Evolutionary conservation across 768 basidiomycete species (phyloP).

Genomic region (Mycena kentingensis): DNA sequence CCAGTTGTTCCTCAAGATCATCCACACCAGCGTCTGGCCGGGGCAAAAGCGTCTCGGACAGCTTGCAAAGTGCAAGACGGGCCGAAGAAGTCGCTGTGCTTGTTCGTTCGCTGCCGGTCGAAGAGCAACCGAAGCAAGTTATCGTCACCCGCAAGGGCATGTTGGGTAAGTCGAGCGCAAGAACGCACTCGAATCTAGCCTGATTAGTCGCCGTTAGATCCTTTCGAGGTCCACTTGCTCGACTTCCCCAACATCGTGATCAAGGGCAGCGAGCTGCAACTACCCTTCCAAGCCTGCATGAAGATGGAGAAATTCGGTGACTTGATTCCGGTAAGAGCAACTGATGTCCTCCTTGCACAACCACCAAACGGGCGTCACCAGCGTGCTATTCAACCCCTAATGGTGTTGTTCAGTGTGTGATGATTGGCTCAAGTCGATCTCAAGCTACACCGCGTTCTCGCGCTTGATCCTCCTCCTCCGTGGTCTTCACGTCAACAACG

Average conservation of each 20-base stretch:
- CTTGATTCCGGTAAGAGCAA: constrained; percentile 69
- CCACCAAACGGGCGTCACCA: constrained; percentile 31
- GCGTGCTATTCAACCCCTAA: constrained; percentile 97
- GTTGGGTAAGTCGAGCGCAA: constrained; percentile 63
- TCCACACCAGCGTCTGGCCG: constrained; percentile 99
- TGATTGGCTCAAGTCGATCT: constrained; percentile 99
- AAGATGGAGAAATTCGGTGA: constrained; percentile 99
- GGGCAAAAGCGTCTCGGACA: constrained; percentile 99
- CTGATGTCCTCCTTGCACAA: not conserved
- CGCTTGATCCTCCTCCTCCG: constrained; percentile 95
- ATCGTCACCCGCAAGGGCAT: constrained; percentile 99
- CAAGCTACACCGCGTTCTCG: constrained; percentile 98
- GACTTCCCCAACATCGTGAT: constrained; percentile 99
- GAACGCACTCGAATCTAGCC: not conserved
- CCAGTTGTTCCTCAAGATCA: constrained; percentile 97
- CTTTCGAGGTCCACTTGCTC: constrained; percentile 95
- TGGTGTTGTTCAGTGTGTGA: constrained; percentile 99
- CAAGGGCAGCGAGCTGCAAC: constrained; percentile 96
- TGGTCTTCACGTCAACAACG: constrained; percentile 97
- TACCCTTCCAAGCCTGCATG: constrained; percentile 99
- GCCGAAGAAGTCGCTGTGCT: constrained; percentile 99
- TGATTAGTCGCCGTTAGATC: constrained; percentile 51
- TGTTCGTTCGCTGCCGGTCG: constrained; percentile 96
- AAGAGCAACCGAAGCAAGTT: constrained; percentile 99
- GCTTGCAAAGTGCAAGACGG: constrained; percentile 98